Evolutionary conservation across 768 basidiomycete species (phyloP), one percentile per base, ranked within the genome.

Genomic region (Leccinellum albellum): DNA sequence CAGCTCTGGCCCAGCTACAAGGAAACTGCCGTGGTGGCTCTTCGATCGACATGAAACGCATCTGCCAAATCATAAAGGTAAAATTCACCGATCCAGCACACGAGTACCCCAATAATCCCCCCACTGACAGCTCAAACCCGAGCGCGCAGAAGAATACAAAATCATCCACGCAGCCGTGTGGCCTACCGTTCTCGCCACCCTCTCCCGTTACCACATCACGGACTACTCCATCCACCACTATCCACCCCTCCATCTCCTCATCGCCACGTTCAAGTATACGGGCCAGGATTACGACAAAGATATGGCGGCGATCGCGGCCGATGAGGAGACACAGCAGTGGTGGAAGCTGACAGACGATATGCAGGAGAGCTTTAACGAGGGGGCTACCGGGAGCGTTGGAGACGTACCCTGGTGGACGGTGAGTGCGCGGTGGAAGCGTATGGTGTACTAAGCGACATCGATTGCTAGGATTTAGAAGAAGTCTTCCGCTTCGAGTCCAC

Each of bases 141-240:
- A 74, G 4, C 69, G 74, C 4, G 78, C 70, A 15, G 76, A 71
- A 9, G 82, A 83, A 61, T 87, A 86, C 72, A 80, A 77, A 55
- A 63, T 68, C n/a, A 68, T 85, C 44, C 89, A 91, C 61, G 75
- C 78, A 0, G 75, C 75, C 6, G 85, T 87, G 46, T 90, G 88
- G 86, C 86, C 86, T 3, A 74, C 78, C 21, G 87, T 91, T 3
- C 82, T 91, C 23, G 79, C 78, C 24, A 79, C 87, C 8, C 75
- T 89, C 23, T 75, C 79, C 57, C 76, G 78, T 12, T 79, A 86
- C 50, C 81, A 91, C 68, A 80, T 91, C 55, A 73, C 75, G 35
- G 88, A 92, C 72, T 92, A 91, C 67, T 87, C 87, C 17, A 91
- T 91, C 69, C 78, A 87, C 63, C 80, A 88, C 65, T 82, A 85